A percentile compares a stretch with the other conserved stretches of the same genome.
phyloP scores from a whole-genome alignment of 768 basidiomycete genomes.

The Chiua virens region DNA sequence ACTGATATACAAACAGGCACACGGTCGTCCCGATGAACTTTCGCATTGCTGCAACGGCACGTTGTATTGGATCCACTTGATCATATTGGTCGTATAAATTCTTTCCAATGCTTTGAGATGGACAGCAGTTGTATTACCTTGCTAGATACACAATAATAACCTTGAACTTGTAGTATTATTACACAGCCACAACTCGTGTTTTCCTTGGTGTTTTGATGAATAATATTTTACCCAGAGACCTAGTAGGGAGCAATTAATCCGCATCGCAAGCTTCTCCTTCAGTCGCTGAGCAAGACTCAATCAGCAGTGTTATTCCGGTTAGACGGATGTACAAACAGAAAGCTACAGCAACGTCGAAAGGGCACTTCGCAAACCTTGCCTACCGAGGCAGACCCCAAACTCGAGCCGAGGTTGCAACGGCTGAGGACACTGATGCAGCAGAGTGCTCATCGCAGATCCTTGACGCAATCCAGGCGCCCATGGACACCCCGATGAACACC shows the following conservation, averaged over 20 bases:
- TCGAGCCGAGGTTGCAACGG: not conserved
- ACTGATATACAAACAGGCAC: constrained; percentile 47
- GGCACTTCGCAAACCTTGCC: constrained; percentile 16
- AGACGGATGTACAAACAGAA: constrained; percentile 18
- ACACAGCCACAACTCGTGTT: constrained; percentile 18
- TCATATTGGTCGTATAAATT: not conserved
- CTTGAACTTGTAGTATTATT: too few relatives aligned
- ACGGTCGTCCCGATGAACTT: constrained; percentile 74
- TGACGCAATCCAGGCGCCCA: constrained; percentile 2
- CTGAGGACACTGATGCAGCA: constrained; percentile 4
- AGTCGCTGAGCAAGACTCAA: too few relatives aligned
- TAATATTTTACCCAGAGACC: too few relatives aligned
- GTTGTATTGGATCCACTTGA: constrained; percentile 49
- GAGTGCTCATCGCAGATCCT: constrained; percentile 5
- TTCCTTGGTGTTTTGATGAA: not conserved
- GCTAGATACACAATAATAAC: too few relatives aligned
- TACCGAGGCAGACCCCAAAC: constrained; percentile 7
- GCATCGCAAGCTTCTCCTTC: not conserved
- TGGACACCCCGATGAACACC: constrained; percentile 5
- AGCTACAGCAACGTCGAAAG: constrained; percentile 6
- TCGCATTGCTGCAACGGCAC: constrained; percentile 78
- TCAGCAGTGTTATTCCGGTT: not conserved
- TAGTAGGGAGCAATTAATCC: not conserved
- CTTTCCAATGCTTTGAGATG: too few relatives aligned
- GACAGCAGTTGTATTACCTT: too few relatives aligned